Percentiles rank a stretch among this genome's conserved stretches.
These are phyloP conservation scores for Nicotiana noctiflora DNA, from an alignment of 257 asterid genomes.

Conservation along the genomic window DNA sequence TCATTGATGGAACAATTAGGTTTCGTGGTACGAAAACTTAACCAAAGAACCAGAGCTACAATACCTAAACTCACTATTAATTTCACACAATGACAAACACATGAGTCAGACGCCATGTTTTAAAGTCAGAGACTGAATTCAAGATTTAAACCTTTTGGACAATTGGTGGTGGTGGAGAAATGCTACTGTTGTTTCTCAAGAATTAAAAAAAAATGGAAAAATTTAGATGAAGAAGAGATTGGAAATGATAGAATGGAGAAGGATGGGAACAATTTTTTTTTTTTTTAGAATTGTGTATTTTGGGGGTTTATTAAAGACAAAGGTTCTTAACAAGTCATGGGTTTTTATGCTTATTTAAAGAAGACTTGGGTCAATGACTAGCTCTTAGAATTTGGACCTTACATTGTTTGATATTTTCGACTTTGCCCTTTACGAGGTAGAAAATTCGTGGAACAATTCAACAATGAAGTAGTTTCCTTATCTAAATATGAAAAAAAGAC, in stretches of 20 bases:
- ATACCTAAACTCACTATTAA: constrained; percentile 62
- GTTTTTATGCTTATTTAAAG: background rate
- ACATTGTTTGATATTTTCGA: background rate
- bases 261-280: background rate
- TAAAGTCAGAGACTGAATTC: background rate
- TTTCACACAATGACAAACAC: constrained; percentile 32
- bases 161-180: background rate
- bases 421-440: background rate
- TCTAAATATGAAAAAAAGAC: no score
- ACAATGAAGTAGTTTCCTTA: background rate
- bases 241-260: background rate
- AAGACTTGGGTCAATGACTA: background rate
- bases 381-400: background rate
- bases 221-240: background rate
- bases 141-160: background rate
- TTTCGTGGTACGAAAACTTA: constrained; percentile 51
- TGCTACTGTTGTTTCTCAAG: background rate
- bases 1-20: constrained; percentile 49
- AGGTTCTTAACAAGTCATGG: background rate
- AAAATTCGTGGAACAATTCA: background rate
- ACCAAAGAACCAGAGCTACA: constrained; percentile 72
- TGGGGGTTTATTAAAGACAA: background rate
- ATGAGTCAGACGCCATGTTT: background rate
- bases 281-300: background rate
- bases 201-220: background rate